Evolutionary conservation across 2,329 filamentous ascomycete genomes (phyloP).

Genomic region (Ophiostoma perfectum): DNA sequence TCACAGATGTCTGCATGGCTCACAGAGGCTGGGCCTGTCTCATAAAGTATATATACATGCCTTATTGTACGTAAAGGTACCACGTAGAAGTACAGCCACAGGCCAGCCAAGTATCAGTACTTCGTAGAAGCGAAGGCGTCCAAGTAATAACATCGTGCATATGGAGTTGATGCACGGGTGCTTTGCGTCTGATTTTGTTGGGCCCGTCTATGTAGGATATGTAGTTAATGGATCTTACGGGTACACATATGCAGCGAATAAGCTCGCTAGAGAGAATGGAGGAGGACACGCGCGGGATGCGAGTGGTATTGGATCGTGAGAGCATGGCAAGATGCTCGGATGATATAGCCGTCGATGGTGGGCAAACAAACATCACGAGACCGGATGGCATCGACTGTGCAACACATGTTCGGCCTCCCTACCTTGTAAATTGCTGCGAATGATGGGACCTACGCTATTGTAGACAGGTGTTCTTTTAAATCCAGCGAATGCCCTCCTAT

Average conservation of each 20-base stretch:
- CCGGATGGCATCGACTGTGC: neutral
- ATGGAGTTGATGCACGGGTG: constrained; percentile 11
- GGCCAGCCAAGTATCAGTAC: no score
- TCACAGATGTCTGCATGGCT: neutral
- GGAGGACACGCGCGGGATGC: neutral
- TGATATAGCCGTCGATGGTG: neutral
- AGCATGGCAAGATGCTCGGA: neutral
- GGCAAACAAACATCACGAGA: neutral
- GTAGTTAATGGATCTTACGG: neutral
- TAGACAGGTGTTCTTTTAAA: neutral
- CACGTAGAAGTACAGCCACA: neutral
- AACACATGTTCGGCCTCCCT: neutral
- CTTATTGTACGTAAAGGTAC: neutral
- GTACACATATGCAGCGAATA: neutral
- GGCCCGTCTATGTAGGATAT: neutral
- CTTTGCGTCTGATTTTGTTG: constrained; percentile 8
- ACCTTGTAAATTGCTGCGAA: neutral
- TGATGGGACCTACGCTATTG: neutral
- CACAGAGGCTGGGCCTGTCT: constrained; percentile 3
- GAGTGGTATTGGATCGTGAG: neutral
- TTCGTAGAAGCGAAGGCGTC: neutral
- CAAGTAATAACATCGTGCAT: constrained; percentile 14
- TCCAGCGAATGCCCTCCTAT: neutral
- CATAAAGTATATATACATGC: neutral
- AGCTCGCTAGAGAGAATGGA: neutral